Percentiles rank a stretch among this genome's conserved stretches.
Conservation (phyloP, 805 yeast species). For the Wickerhamiella bombiphila region DNA sequence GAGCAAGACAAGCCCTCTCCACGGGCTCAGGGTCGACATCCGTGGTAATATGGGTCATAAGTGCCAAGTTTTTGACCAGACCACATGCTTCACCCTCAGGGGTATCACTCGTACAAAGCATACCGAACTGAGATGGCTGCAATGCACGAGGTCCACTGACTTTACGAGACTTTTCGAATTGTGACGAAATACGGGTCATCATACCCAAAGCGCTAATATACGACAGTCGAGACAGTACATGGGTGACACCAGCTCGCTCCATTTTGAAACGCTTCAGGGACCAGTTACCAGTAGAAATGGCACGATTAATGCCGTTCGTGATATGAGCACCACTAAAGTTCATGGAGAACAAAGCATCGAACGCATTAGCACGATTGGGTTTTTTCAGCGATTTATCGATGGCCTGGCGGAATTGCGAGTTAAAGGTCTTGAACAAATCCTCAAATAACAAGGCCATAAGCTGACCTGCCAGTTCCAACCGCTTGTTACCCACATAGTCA, state of each 20-base stretch:
- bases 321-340: conserved; percentile 86
- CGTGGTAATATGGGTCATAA: conserved; percentile 97
- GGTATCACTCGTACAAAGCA: conserved; percentile 97
- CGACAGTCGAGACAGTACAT: conserved; percentile 78
- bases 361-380: conserved; percentile 88
- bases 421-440: conserved; percentile 93
- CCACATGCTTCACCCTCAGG: conserved; percentile 99
- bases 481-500: conserved; percentile 96
- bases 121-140: conserved; percentile 98
- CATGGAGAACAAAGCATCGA: conserved; percentile 81
- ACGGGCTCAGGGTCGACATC: conserved; percentile 94
- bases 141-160: conserved; percentile 98
- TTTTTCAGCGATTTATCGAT: conserved; percentile 87
- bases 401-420: conserved; percentile 83
- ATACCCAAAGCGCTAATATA: conserved; percentile 93
- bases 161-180: conserved; percentile 92
- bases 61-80: conserved; percentile 85
- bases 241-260: conserved; percentile 99
- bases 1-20: conserved; percentile 51
- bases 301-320: conserved; percentile 86
- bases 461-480: conserved; percentile 95
- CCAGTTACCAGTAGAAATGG: conserved; percentile 99
- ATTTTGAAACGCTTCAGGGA: conserved; percentile 95
- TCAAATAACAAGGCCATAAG: conserved; percentile 88
- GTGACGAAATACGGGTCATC: conserved; percentile 99